Evolutionary conservation across 805 yeast species (phyloP).

Genomic region (Maudiozyma pseudohumilis): DNA sequence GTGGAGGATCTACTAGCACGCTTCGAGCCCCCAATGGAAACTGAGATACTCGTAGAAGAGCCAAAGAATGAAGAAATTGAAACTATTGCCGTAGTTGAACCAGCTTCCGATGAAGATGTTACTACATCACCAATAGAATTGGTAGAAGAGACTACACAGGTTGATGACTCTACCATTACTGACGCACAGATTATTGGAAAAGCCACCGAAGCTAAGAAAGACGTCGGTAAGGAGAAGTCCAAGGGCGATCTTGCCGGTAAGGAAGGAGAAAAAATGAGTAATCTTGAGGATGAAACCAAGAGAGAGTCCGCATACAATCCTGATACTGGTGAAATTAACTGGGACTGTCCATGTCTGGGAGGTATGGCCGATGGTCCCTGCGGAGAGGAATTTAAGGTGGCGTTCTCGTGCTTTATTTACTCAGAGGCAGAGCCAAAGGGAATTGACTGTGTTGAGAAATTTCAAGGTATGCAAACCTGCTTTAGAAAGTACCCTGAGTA

Average conservation of each 20-base stretch:
- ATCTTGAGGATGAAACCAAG: slow-evolving; percentile 50
- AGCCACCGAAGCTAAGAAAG: not conserved
- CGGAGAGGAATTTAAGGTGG: slow-evolving; percentile 91
- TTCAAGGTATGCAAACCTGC: slow-evolving; percentile 87
- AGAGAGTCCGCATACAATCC: slow-evolving; percentile 78
- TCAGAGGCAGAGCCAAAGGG: slow-evolving; percentile 96
- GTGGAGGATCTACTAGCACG: not conserved
- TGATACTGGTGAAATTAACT: slow-evolving; percentile 96
- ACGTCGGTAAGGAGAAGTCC: not conserved
- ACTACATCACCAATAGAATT: not conserved
- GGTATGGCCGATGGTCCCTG: slow-evolving; percentile 99
- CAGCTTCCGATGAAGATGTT: not conserved
- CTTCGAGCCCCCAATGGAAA: not conserved
- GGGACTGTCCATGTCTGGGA: slow-evolving; percentile 99
- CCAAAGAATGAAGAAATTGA: slow-evolving; percentile 1
- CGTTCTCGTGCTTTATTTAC: slow-evolving; percentile 90
- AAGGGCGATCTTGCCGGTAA: slow-evolving; percentile 29
- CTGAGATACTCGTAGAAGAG: not conserved
- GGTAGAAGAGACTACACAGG: not conserved
- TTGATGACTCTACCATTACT: not conserved
- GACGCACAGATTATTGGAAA: not conserved
- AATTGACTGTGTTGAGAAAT: slow-evolving; percentile 86
- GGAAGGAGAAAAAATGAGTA: slow-evolving; percentile 87
- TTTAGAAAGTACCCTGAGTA: slow-evolving; percentile 90
- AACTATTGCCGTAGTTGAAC: not conserved